Conservation (phyloP, 2,329 filamentous ascomycete genomes). For the Cercospora zeae-maydis region DNA sequence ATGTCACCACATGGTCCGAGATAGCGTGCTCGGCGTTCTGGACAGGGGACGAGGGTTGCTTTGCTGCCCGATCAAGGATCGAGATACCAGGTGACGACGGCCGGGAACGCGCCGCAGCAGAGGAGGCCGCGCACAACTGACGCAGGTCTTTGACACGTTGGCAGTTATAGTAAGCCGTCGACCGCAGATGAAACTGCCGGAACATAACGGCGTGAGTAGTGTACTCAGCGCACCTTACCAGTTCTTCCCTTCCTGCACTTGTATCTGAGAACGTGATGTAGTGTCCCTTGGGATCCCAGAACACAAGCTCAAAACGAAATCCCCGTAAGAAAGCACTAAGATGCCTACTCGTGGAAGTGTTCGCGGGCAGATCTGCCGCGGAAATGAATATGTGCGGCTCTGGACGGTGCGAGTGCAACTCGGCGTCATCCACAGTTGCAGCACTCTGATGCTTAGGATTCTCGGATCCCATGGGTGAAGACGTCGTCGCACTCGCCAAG, state of each 20-base stretch:
- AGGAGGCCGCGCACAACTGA: neutral
- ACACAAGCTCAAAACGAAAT: neutral
- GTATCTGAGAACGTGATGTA: conserved; percentile 5
- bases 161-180: neutral
- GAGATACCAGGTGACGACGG: neutral
- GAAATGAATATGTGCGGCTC: conserved; percentile 8
- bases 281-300: neutral
- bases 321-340: neutral
- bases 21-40: neutral
- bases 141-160: neutral
- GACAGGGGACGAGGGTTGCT: neutral
- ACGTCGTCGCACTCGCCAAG: neutral
- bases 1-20: neutral
- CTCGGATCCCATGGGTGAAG: neutral
- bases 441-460: neutral
- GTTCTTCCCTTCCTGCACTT: neutral
- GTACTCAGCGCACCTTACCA: neutral
- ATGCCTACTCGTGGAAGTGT: neutral
- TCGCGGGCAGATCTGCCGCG: neutral
- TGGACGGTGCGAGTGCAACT: neutral
- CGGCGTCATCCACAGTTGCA: neutral
- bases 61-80: neutral
- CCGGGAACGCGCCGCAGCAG: neutral
- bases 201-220: neutral
- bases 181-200: neutral